Percentiles rank a stretch among this genome's conserved stretches.
Conservation (phyloP, 441 rosid genomes). For the Adansonia gregorii region DNA sequence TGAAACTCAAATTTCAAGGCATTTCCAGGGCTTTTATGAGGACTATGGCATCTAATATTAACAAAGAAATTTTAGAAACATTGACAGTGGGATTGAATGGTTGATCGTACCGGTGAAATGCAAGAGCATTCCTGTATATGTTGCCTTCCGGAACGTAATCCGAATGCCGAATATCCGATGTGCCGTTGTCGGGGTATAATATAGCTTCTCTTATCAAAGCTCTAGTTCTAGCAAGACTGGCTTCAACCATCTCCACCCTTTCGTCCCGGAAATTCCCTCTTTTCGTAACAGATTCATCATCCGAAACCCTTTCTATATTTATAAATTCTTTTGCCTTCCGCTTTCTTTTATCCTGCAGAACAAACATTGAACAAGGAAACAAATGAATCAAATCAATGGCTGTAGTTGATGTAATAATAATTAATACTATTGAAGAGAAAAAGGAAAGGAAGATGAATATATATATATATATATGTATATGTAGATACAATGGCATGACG, state of each 20-base stretch:
- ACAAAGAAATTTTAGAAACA: not conserved
- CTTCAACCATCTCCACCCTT: slow-evolving; percentile 35
- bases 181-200: slow-evolving; percentile 16
- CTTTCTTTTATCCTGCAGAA: slow-evolving; percentile 11
- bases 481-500: not conserved
- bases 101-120: slow-evolving; percentile 39
- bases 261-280: not conserved
- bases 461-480: not conserved
- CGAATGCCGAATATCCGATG: slow-evolving; percentile 8
- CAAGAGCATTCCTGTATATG: slow-evolving; percentile 41
- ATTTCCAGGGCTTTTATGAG: not conserved
- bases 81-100: not conserved
- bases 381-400: not conserved
- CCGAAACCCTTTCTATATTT: slow-evolving; percentile 19
- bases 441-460: not conserved
- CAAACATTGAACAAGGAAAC: not conserved
- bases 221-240: slow-evolving; percentile 39
- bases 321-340: slow-evolving; percentile 14
- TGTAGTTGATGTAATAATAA: not conserved
- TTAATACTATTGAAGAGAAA: not conserved
- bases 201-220: slow-evolving; percentile 36
- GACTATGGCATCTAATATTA: not conserved
- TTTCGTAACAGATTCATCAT: not conserved
- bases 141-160: slow-evolving; percentile 38
- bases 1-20: not conserved